A percentile compares a stretch with the other conserved stretches of the same genome.
Evolutionary conservation across 441 rosid genomes (phyloP).

Genomic region (Croton laevigatus): DNA sequence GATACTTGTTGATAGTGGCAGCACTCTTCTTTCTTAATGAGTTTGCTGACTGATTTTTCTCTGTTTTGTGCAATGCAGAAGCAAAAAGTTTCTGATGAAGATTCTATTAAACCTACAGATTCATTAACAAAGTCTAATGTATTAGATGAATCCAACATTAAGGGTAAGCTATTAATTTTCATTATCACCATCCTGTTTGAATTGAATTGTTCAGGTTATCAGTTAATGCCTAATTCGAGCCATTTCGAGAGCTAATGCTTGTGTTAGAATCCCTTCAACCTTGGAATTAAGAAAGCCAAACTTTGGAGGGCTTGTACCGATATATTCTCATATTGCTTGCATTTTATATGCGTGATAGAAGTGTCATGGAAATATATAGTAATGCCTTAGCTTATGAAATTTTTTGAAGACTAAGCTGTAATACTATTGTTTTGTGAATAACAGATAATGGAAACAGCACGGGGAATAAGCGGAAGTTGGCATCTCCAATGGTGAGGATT

Average conservation of each 20-base stretch:
- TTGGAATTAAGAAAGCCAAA: neutral
- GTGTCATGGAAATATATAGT: neutral
- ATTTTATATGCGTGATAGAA: neutral
- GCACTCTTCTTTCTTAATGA: neutral
- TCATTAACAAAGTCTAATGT: slow-evolving; percentile 33
- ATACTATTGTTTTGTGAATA: neutral
- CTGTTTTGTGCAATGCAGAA: slow-evolving; percentile 39
- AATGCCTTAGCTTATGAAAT: neutral
- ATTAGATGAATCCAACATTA: slow-evolving; percentile 25
- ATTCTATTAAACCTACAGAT: slow-evolving; percentile 55
- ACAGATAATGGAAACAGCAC: slow-evolving; percentile 37
- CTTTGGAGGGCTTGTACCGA: neutral
- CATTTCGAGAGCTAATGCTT: too few species aligned
- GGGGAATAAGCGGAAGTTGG: slow-evolving; percentile 22
- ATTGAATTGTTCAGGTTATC: neutral
- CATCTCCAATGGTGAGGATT: slow-evolving; percentile 34
- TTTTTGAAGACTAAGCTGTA: neutral
- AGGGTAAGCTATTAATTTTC: slow-evolving; percentile 32
- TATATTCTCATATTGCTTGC: neutral
- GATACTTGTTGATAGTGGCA: neutral
- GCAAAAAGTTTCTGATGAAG: slow-evolving; percentile 56
- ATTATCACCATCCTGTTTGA: neutral
- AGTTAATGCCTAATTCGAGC: too few species aligned
- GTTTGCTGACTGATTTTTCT: slow-evolving; percentile 7
- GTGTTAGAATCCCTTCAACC: neutral